Conservation (phyloP, 1,284 basidiomycete species). For the Fomitopsis palustris region DNA sequence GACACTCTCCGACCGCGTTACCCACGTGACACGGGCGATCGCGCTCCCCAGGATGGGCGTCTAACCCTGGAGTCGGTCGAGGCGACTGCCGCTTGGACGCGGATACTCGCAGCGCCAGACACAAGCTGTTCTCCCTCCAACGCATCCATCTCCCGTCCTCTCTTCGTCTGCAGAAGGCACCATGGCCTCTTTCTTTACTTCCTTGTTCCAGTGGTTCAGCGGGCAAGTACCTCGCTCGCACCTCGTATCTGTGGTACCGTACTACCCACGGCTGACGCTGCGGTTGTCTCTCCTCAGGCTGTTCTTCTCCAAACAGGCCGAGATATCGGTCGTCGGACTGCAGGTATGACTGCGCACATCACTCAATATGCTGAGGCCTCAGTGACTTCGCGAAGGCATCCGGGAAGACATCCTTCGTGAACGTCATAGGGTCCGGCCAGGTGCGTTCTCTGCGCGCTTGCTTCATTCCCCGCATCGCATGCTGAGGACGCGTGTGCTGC, state of each 20-base stretch:
- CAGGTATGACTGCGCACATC: slow-evolving; percentile 51
- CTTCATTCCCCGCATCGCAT: not conserved
- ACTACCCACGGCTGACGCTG: not conserved
- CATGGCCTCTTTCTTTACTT: slow-evolving; percentile 66
- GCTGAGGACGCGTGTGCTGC: not conserved
- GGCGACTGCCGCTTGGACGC: not conserved
- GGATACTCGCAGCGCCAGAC: not conserved
- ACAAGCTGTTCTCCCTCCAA: not conserved
- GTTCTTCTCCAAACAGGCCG: slow-evolving; percentile 89
- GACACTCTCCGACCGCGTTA: too few species aligned
- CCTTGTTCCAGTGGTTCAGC: slow-evolving; percentile 66
- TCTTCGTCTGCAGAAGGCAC: not conserved
- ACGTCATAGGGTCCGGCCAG: slow-evolving; percentile 86
- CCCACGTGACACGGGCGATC: not conserved
- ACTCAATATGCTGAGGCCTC: not conserved
- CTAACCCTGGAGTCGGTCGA: too few species aligned
- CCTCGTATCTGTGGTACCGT: not conserved
- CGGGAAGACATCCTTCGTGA: slow-evolving; percentile 93
- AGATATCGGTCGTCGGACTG: slow-evolving; percentile 91
- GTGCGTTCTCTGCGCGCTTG: slow-evolving; percentile 32
- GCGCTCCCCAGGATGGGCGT: too few species aligned
- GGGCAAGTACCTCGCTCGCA: slow-evolving; percentile 37
- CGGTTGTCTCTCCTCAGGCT: slow-evolving; percentile 36
- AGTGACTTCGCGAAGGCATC: slow-evolving; percentile 63
- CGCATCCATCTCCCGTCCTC: not conserved